Conservation (phyloP, 164 flowering plant species). For the Vitis riparia region DNA sequence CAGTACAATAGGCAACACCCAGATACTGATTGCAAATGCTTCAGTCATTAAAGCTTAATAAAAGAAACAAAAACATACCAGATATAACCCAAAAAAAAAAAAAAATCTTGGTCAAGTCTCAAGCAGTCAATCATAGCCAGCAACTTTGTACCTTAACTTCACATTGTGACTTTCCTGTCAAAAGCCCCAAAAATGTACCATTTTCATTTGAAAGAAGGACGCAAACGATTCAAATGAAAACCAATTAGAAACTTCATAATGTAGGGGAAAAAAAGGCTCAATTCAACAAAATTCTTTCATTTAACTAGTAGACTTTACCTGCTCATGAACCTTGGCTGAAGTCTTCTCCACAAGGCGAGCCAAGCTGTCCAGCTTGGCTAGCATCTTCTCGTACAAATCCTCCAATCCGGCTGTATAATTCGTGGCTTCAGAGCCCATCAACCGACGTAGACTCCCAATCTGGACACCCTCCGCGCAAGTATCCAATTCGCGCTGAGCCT, state of each 20-base stretch:
- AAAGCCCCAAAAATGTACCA: background rate
- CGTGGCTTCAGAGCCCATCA: slow-evolving; percentile 64
- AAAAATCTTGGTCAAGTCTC: background rate
- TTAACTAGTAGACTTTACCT: slow-evolving; percentile 36
- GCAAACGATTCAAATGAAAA: too few relatives aligned
- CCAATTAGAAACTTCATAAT: background rate
- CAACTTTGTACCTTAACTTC: slow-evolving; percentile 57
- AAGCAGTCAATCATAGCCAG: slow-evolving; percentile 46
- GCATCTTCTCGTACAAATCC: slow-evolving; percentile 81
- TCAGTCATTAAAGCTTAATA: background rate
- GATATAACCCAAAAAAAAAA: slow-evolving; percentile 10
- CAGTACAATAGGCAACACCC: too few relatives aligned
- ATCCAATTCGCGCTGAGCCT: slow-evolving; percentile 57
- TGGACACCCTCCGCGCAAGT: slow-evolving; percentile 58
- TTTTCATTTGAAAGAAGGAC: background rate
- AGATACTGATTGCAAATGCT: too few relatives aligned
- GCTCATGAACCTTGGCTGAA: slow-evolving; percentile 58
- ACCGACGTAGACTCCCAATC: slow-evolving; percentile 45
- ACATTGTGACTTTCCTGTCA: slow-evolving; percentile 69
- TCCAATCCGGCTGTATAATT: slow-evolving; percentile 60
- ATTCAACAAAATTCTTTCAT: background rate
- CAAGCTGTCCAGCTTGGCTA: slow-evolving; percentile 63
- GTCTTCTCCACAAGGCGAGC: slow-evolving; percentile 64
- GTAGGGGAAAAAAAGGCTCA: background rate
- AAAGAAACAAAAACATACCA: slow-evolving; percentile 19